Evolutionary conservation across 2,329 filamentous ascomycete species (phyloP).

Genomic region (Plectosphaerella plurivora): DNA sequence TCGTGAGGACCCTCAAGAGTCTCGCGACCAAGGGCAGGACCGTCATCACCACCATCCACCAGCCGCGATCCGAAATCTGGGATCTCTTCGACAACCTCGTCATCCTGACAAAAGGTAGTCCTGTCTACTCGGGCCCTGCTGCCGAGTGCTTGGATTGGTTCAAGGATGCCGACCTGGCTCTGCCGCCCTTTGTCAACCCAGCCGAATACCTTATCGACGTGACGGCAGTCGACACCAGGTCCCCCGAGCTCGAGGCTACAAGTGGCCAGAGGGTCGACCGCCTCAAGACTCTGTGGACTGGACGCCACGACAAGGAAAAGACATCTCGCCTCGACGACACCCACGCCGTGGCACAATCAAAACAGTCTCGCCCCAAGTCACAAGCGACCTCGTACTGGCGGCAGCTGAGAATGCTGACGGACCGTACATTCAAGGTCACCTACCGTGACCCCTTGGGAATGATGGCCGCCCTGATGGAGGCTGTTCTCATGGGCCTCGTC

Average conservation of each 20-base stretch:
- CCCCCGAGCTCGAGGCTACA: conserved; percentile 57
- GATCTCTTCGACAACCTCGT: conserved; percentile 69
- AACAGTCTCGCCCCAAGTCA: background rate
- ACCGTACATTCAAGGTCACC: conserved; percentile 66
- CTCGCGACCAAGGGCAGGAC: conserved; percentile 66
- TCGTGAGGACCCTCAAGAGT: conserved; percentile 64
- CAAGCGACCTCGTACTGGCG: conserved; percentile 40
- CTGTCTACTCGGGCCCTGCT: conserved; percentile 62
- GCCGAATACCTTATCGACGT: conserved; percentile 74
- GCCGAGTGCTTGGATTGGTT: conserved; percentile 62
- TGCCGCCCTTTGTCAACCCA: conserved; percentile 72
- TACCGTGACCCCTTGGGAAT: conserved; percentile 75
- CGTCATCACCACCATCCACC: conserved; percentile 70
- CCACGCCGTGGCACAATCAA: background rate
- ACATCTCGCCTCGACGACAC: background rate
- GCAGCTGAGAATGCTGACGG: conserved; percentile 62
- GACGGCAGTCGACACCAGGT: conserved; percentile 69
- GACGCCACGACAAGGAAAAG: conserved; percentile 23
- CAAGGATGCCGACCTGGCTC: conserved; percentile 48
- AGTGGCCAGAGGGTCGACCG: conserved; percentile 56
- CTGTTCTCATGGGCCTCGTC: conserved; percentile 65
- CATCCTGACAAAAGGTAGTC: conserved; percentile 61
- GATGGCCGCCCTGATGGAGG: conserved; percentile 64
- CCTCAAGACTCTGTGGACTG: conserved; percentile 57
- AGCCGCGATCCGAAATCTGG: conserved; percentile 77